These are phyloP conservation scores for Rosa chinensis DNA, from an alignment of 306 rosid genomes.

Conservation along the genomic window DNA sequence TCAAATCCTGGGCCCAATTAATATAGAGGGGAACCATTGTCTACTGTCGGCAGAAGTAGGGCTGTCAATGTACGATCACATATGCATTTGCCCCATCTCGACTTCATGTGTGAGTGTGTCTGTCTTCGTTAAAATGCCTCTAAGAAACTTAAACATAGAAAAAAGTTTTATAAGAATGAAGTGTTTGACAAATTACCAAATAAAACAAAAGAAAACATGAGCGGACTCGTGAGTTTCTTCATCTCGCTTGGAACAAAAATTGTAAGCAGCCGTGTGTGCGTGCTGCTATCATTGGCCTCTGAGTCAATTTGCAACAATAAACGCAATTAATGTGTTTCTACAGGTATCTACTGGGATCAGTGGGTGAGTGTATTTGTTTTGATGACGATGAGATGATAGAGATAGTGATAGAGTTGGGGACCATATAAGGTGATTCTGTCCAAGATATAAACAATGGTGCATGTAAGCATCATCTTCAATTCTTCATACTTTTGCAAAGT, in stretches of 20 bases:
- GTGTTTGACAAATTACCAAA: neutral
- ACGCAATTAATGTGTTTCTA: neutral
- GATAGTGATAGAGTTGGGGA: constrained; percentile 23
- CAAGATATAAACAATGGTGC: constrained; percentile 10
- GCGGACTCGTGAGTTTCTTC: neutral
- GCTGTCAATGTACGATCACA: neutral
- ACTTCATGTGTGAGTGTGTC: neutral
- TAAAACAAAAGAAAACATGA: neutral
- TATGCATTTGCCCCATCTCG: neutral
- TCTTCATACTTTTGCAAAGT: constrained; percentile 44
- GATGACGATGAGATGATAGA: neutral
- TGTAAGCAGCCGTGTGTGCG: neutral
- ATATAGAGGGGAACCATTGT: neutral
- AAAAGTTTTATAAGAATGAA: neutral
- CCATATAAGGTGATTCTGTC: neutral
- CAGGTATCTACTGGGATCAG: neutral
- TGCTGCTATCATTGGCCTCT: neutral
- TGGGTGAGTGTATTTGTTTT: neutral
- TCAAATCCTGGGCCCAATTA: neutral
- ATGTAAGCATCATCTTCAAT: constrained; percentile 15
- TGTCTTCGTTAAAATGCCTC: neutral
- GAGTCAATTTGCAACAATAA: neutral
- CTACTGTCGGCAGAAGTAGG: neutral
- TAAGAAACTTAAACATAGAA: neutral
- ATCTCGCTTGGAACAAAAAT: neutral